Percentiles rank a stretch among this genome's conserved stretches.
Conservation (phyloP, 2,329 filamentous ascomycete species). For the Colletotrichum sidae region DNA sequence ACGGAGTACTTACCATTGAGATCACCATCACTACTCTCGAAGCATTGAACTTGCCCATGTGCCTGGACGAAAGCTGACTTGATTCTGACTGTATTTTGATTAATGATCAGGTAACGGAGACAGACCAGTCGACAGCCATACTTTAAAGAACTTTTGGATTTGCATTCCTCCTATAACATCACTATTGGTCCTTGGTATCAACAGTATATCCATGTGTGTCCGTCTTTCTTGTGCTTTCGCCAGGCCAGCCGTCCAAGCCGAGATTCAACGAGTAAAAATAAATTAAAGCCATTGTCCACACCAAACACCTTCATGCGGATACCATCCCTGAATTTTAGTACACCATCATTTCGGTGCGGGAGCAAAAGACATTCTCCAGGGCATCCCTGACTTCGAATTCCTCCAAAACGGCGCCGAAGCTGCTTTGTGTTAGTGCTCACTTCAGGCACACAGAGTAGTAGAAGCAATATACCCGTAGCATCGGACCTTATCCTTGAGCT, state of each 20-base stretch:
- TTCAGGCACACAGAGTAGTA: not conserved
- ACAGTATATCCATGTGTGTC: conserved; percentile 17
- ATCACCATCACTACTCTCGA: not conserved
- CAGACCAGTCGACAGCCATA: too few species aligned
- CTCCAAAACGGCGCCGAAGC: conserved; percentile 73
- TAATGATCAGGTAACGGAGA: too few species aligned
- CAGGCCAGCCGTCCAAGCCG: conserved; percentile 1
- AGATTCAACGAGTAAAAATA: not conserved
- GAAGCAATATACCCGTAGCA: conserved; percentile 85
- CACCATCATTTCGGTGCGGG: conserved; percentile 33
- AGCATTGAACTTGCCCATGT: not conserved
- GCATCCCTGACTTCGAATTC: conserved; percentile 82
- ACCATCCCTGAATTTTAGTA: conserved; percentile 9
- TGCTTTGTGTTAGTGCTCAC: conserved; percentile 43
- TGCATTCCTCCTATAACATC: not conserved
- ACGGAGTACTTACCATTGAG: not conserved
- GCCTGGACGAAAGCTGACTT: too few species aligned
- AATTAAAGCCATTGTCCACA: not conserved
- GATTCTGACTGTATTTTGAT: too few species aligned
- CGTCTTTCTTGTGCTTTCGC: conserved; percentile 2
- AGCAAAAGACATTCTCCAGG: conserved; percentile 74
- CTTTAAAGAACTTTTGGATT: not conserved
- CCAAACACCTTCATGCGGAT: too few species aligned
- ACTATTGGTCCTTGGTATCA: conserved; percentile 29
- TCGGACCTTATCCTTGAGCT: conserved; percentile 82